Evolutionary conservation across 805 yeast genomes (phyloP).

Genomic region (Candida tammaniensis): DNA sequence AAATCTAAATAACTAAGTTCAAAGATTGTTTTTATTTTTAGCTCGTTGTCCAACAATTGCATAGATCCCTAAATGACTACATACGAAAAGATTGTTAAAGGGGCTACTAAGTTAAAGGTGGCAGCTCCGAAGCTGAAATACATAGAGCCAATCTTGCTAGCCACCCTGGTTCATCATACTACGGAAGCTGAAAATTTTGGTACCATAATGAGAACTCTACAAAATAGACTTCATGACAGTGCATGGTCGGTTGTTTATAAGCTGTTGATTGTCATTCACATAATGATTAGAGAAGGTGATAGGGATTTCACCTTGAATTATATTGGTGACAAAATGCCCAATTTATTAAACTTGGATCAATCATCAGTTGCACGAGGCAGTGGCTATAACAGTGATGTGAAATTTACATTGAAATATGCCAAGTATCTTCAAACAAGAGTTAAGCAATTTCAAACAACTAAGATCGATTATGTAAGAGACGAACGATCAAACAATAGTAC

Average conservation of each 20-base stretch:
- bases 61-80: conserved; percentile 47
- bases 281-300: conserved; percentile 91
- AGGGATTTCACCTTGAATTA: conserved; percentile 67
- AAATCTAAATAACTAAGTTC: too few relatives aligned
- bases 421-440: conserved; percentile 69
- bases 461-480: conserved; percentile 76
- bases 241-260: conserved; percentile 94
- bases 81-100: conserved; percentile 71
- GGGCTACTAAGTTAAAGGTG: conserved; percentile 52
- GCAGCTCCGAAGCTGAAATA: conserved; percentile 99
- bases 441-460: conserved; percentile 60
- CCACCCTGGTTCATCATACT: conserved; percentile 52
- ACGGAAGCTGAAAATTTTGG: conserved; percentile 51
- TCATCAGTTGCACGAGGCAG: conserved; percentile 35
- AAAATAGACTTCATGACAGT: conserved; percentile 62
- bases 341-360: conserved; percentile 45
- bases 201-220: conserved; percentile 65
- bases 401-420: conserved; percentile 62
- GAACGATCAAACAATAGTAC: conserved; percentile 48
- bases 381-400: conserved; percentile 43
- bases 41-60: background rate
- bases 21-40: too few relatives aligned
- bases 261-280: conserved; percentile 77
- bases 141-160: conserved; percentile 84
- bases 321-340: conserved; percentile 45